Base-by-base conservation (phyloP, 306 rosid species). In the Castanea mollissima region DNA sequence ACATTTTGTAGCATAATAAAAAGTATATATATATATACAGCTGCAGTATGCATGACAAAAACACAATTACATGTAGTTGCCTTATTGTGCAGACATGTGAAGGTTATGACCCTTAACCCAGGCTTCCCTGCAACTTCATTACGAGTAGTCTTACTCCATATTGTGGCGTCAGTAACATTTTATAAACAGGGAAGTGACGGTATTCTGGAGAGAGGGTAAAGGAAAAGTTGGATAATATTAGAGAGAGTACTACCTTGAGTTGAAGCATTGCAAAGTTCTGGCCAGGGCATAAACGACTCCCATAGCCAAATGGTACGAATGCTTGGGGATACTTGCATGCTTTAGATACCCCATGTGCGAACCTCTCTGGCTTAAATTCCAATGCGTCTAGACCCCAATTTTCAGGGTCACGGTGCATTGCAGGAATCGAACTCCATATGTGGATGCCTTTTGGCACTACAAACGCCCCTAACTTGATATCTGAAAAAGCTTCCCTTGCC, bases 321-420 rank as follows among this genome's bases (percentile, higher is more conserved):
- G 78, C 80, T 57, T 86, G 86, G 0, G 89, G 86, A 51, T 79
- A 49, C 81, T 86, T 80, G 25, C 87, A 83, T 0, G 89, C 86
- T 25, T 72, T 82, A 15, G 74, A 69, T 49, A 83, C 62, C 62
- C 89, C 85, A 11, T 25, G 55, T 0, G 34, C 78, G 41, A 86
- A 83, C 74, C 89, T 83, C 23, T 77, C 76, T 62, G 87, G 89
- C 55, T 62, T 82, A 59, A 86, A 86, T 15, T 79, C 77, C 6
- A 4, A 13, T 0, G 84, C 78, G 55, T 82, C 80, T 44, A 49
- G 49, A 10, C 89, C 86, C 89, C 84, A 86, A 0, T 71, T 82
- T 23, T 79, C 52, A 31, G 73, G 55, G 41, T 86, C 89, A 5
- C 89, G 79, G 14, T 82, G 89, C 46, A 86, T 0, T 34, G 62